Evolutionary conservation across 2,329 filamentous ascomycete genomes (phyloP), one percentile per base, ranked within the genome.

Genomic region (Zymoseptoria tritici): DNA sequence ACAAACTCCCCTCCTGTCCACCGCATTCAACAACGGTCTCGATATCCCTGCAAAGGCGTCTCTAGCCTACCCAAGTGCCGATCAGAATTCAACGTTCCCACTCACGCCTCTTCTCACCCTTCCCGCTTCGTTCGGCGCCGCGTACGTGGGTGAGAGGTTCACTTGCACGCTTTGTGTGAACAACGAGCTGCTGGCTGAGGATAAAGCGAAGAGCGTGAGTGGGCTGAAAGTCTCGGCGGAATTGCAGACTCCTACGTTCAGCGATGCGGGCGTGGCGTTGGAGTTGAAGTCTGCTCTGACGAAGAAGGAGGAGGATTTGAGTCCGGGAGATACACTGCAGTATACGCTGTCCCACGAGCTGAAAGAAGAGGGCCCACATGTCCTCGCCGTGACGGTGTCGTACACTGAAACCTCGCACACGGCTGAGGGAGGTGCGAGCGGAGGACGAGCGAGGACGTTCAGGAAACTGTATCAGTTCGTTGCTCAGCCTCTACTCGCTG

Each of bases 391-490:
- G 61, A 97, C 91, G 57, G 89, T 97, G 61, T 93, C 88, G 65
- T 97, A 97, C 76, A 95, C 91, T 57, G 93, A 97, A 75, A 91
- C 89, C 0, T 69, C 71, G 31, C 73, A 72, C 56, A 73, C 70
- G 29, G 70, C 72, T 0, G 73, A 74, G 42, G 75, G 76, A 21
- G 70, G 72, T 29, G 80, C 80, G 21, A 80, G 79, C 2, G 79
- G 80, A 58, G 82, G 81, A 4, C 83, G 90, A 55, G 87, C 89
- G 46, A 81, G 94, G 61, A 96, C 91, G 9, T 97, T 97, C 72
- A 81, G 93, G 66, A 97, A 97, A 77, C 78, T 99, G 61, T 99
- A 97, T 74, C 94, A 97, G 74, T 99, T 99, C 72, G 87, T 95
- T 58, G 94, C 92, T 71, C 93, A 96, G 78, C 85, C 90, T 49